Percentiles rank a stretch among this genome's conserved stretches.
Evolutionary conservation across 164 flowering plant genomes (phyloP).

Genomic region (Berberis thunbergii): DNA sequence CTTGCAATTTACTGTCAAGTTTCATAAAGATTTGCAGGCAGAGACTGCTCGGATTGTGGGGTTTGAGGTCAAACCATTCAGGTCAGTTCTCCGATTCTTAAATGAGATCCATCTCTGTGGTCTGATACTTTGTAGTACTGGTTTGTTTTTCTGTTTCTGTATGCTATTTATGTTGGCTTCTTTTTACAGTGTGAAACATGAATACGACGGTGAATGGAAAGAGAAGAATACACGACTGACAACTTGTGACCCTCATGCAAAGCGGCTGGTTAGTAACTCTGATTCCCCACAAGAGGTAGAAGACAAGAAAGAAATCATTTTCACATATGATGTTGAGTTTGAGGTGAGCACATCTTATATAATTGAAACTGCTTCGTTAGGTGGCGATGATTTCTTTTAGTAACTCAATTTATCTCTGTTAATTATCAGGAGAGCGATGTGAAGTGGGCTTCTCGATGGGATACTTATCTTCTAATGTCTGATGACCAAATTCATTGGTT

Average conservation of each 20-base stretch:
- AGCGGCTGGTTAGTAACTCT: constrained; percentile 46
- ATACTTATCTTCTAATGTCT: constrained; percentile 76
- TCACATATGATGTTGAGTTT: constrained; percentile 89
- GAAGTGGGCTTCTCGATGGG: constrained; percentile 95
- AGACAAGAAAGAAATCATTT: constrained; percentile 67
- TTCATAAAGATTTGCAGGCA: constrained; percentile 58
- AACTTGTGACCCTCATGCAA: constrained; percentile 88
- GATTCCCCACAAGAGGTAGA: constrained; percentile 84
- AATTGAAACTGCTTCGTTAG: neutral
- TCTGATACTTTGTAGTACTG: neutral
- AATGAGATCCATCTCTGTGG: neutral
- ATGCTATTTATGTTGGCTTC: constrained; percentile 1
- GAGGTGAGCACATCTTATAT: constrained; percentile 30
- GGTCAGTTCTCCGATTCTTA: constrained; percentile 28
- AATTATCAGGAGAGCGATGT: constrained; percentile 49
- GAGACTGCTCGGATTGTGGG: constrained; percentile 91
- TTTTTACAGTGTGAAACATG: constrained; percentile 68
- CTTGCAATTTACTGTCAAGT: constrained; percentile 70
- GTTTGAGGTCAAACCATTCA: constrained; percentile 90
- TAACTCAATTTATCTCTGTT: neutral
- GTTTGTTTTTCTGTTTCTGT: constrained; percentile 1
- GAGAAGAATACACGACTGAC: constrained; percentile 46
- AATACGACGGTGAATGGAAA: constrained; percentile 74
- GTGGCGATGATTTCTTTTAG: neutral
- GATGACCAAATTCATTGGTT: constrained; percentile 92